These are phyloP conservation scores for Entomortierella beljakovae DNA, from an alignment of 192 early-diverging fungal species.

Conservation along the genomic window DNA sequence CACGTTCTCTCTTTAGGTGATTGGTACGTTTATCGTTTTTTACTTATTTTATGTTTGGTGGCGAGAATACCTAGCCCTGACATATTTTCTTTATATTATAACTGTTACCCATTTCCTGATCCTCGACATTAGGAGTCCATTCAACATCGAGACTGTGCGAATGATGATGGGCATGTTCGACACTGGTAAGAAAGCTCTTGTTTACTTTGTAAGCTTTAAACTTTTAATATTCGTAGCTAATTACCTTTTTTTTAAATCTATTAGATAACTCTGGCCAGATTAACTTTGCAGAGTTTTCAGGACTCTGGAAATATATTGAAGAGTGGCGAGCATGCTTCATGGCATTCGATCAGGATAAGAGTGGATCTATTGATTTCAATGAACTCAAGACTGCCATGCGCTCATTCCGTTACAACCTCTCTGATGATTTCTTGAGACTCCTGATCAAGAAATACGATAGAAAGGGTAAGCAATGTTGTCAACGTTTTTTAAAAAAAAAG, in stretches of 20 bases:
- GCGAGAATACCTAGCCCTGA: background rate
- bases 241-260: background rate
- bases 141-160: constrained; percentile 85
- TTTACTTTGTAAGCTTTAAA: background rate
- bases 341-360: constrained; percentile 79
- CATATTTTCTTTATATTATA: background rate
- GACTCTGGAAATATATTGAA: constrained; percentile 84
- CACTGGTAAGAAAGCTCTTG: constrained; percentile 52
- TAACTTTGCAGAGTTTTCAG: constrained; percentile 78
- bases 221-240: background rate
- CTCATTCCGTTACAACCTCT: constrained; percentile 83
- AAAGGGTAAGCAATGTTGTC: constrained; percentile 63
- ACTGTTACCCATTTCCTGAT: too few relatives aligned
- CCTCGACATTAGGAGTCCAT: constrained; percentile 76
- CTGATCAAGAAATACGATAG: constrained; percentile 83
- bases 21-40: background rate
- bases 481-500: background rate
- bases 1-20: background rate
- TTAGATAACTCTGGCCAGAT: constrained; percentile 82
- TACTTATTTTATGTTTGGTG: background rate
- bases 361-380: constrained; percentile 77
- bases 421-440: constrained; percentile 68
- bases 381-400: constrained; percentile 78
- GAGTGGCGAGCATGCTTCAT: constrained; percentile 88
- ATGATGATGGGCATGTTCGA: constrained; percentile 87